A percentile compares a stretch with the other conserved stretches of the same genome.
Evolutionary conservation across 2,329 filamentous ascomycete genomes (phyloP).

Genomic region (Fusarium proliferatum): DNA sequence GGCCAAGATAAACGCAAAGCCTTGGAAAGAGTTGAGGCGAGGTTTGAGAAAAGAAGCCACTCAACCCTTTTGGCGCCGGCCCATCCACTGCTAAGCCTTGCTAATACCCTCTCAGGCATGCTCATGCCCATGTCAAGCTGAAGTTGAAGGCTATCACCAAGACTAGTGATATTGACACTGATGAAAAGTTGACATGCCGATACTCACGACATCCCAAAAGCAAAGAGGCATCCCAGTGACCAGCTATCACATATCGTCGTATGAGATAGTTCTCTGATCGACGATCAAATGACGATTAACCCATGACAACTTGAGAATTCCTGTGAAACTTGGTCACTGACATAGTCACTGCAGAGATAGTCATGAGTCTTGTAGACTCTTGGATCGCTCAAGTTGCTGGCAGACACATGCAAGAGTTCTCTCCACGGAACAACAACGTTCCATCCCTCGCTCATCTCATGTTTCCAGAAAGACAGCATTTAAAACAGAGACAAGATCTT

Average conservation of each 20-base stretch:
- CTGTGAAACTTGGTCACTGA: background rate
- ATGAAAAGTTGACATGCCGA: constrained; percentile 9
- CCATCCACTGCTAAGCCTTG: background rate
- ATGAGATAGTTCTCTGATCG: background rate
- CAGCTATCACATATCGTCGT: constrained; percentile 1
- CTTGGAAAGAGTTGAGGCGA: constrained; percentile 1
- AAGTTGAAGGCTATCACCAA: background rate
- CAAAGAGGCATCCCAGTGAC: background rate
- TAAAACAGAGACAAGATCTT: constrained; percentile 30
- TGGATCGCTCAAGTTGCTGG: background rate
- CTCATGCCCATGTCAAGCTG: constrained; percentile 21
- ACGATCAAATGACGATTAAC: background rate
- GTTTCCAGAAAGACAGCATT: constrained; percentile 32
- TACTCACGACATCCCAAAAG: background rate
- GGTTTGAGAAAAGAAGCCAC: constrained; percentile 18
- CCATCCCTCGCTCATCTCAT: constrained; percentile 12
- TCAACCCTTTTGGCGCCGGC: constrained; percentile 13
- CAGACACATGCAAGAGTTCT: background rate
- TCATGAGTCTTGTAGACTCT: background rate
- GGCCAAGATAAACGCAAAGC: constrained; percentile 11
- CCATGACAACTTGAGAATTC: constrained; percentile 10
- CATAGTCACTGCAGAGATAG: constrained; percentile 10
- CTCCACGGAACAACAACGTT: constrained; percentile 20
- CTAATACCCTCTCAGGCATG: constrained; percentile 9
- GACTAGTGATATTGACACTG: constrained; percentile 8